Base-by-base conservation (phyloP, 768 basidiomycete genomes). In the Tylopilus felleus region DNA sequence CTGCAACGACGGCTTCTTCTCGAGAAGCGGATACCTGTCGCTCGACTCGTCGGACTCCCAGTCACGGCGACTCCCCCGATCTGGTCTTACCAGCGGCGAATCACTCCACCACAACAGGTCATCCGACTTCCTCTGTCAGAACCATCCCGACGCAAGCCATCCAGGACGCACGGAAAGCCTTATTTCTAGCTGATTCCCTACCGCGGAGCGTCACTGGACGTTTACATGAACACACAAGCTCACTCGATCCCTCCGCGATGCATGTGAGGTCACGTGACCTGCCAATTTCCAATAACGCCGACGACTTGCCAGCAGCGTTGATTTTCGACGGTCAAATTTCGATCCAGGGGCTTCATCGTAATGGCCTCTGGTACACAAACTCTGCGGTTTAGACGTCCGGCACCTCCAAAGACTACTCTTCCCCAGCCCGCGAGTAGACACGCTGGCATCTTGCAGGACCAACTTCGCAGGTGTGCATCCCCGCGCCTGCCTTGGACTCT, bases 401-500 rank as follows among this genome's bases (percentile, higher is more conserved):
- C 70, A 8, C 39, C 52, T 22, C 10, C 54, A 50, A 63, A 67
- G 29, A 61, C 56, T 33, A 49, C 22, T 44, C 57, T 66, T 39
- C 67, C 73, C 22, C 65, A 64, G 21, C 62, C 72, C 44, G 40
- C 65, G n/a, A n/a, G 6, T 7, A 65, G 84, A 46, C 85, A 90
- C 65, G 73, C 78, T 1, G 86, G 89, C 33, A 80, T 92, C 47
- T 75, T 93, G 23, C 89, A 93, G 69, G 90, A 93, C 61, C 86
- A 88, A 64, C 77, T 90, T 53, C 81, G 89, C 56, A 83, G 86
- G 88, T 84, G 47, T 53, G 70, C 39, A n/a, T 50, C 36, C 46
- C 53, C 22, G 12, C 47, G 27, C 36, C 49, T 4, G 16, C 29
- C 53, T 47, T 42, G 47, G 23, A 49, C 33, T 46, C 52, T 52